Percentiles rank a stretch among this genome's conserved stretches.
phyloP scores from a whole-genome alignment of 495 filamentous ascomycete genomes.

The Xylaria curta region DNA sequence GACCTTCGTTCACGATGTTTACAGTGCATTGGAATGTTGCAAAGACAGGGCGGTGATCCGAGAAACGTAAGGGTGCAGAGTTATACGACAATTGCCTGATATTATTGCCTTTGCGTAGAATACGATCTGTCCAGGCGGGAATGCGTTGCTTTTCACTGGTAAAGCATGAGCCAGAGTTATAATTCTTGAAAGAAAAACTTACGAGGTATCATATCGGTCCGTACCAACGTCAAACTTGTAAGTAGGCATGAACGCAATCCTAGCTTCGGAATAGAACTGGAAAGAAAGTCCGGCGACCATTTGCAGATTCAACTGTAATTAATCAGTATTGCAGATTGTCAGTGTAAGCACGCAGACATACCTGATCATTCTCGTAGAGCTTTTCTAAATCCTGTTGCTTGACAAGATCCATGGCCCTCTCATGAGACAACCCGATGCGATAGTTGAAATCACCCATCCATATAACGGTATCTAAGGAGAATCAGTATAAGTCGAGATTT shows the following conservation, averaged over 20 bases:
- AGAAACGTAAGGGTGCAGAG: conserved; percentile 79
- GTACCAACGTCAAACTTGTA: conserved; percentile 93
- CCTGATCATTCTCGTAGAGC: conserved; percentile 93
- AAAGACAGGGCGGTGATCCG: conserved; percentile 93
- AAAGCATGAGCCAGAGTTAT: conserved; percentile 21
- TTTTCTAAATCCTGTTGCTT: conserved; percentile 72
- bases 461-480: conserved; percentile 72
- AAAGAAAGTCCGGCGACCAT: conserved; percentile 93
- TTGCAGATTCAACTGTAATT: conserved; percentile 80
- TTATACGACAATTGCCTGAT: conserved; percentile 83
- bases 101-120: conserved; percentile 83
- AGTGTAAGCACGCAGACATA: conserved; percentile 40
- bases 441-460: conserved; percentile 99
- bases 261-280: conserved; percentile 86
- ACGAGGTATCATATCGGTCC: conserved; percentile 92
- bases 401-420: conserved; percentile 77
- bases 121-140: conserved; percentile 95
- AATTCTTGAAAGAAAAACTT: conserved; percentile 42
- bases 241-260: conserved; percentile 85
- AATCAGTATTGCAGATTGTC: conserved; percentile 28
- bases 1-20: conserved; percentile 74
- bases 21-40: conserved; percentile 85
- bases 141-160: conserved; percentile 87
- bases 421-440: conserved; percentile 84
- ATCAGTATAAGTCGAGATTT: neutral